These are phyloP conservation scores for Thermothelomyces thermophilus DNA, from an alignment of 2,329 filamentous ascomycete genomes.

Conservation along the genomic window DNA sequence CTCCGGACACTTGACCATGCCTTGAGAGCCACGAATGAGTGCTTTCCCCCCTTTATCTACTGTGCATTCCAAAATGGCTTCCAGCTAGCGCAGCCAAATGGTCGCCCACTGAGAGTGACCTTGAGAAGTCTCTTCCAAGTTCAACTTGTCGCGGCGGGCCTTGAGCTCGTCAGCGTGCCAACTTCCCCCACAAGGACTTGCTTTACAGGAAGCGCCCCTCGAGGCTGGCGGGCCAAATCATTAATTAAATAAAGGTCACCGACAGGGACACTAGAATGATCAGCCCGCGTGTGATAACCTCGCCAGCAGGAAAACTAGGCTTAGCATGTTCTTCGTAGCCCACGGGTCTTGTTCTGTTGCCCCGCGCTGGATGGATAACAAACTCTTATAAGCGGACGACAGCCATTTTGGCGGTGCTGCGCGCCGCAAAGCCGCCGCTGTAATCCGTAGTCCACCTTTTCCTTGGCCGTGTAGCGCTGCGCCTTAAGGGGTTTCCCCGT, in stretches of 20 bases:
- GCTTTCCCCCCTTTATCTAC: background rate
- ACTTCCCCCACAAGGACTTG: conserved; percentile 17
- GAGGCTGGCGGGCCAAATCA: conserved; percentile 18
- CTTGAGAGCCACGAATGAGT: background rate
- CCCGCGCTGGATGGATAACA: conserved; percentile 23
- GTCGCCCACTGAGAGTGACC: background rate
- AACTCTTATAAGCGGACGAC: conserved; percentile 24
- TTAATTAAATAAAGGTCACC: conserved; percentile 15
- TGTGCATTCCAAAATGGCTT: background rate
- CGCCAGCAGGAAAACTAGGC: background rate
- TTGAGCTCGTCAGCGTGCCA: conserved; percentile 19
- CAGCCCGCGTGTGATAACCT: background rate
- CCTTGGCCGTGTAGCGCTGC: too few relatives aligned
- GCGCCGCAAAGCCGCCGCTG: background rate
- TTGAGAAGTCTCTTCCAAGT: background rate
- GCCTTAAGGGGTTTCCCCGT: too few relatives aligned
- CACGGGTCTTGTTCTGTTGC: background rate
- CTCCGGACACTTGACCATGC: too few relatives aligned
- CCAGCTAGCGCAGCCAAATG: background rate
- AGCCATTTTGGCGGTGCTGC: background rate
- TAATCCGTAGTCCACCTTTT: too few relatives aligned
- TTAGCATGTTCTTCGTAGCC: conserved; percentile 1
- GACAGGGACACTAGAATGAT: conserved; percentile 3
- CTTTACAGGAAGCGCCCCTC: conserved; percentile 19
- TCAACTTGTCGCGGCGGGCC: conserved; percentile 1